A percentile compares a stretch with the other conserved stretches of the same genome.
phyloP scores from a whole-genome alignment of 2,329 filamentous ascomycete genomes.

The Coleophoma cylindrospora region DNA sequence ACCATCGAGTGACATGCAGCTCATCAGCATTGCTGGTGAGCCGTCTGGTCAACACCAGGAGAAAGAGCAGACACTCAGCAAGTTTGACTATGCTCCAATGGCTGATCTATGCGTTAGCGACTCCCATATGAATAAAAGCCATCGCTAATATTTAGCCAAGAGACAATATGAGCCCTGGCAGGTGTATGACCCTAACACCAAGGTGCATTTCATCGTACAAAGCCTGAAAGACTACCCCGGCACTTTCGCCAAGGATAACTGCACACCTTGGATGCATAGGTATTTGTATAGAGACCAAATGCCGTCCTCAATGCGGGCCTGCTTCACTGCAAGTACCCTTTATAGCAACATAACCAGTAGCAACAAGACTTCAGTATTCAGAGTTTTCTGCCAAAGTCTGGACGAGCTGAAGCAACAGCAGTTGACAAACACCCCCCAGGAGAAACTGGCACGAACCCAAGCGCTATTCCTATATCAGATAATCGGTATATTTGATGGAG shows the following conservation, averaged over 20 bases:
- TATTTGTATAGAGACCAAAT: slow-evolving; percentile 22
- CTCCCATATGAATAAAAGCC: background rate
- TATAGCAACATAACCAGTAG: slow-evolving; percentile 23
- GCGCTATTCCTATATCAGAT: slow-evolving; percentile 26
- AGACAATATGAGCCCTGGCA: slow-evolving; percentile 20
- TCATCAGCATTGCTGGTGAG: background rate
- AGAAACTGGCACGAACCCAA: slow-evolving; percentile 21
- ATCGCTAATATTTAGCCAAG: slow-evolving; percentile 11
- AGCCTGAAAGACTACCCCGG: slow-evolving; percentile 20
- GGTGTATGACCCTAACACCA: slow-evolving; percentile 23
- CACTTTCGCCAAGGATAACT: slow-evolving; percentile 21
- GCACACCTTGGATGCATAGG: slow-evolving; percentile 26
- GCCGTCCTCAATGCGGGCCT: slow-evolving; percentile 24
- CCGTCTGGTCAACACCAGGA: slow-evolving; percentile 3
- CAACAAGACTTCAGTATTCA: slow-evolving; percentile 25
- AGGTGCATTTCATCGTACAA: slow-evolving; percentile 19
- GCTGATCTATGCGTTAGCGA: slow-evolving; percentile 13
- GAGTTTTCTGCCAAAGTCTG: slow-evolving; percentile 17
- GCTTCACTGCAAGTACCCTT: slow-evolving; percentile 25
- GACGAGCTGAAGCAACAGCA: slow-evolving; percentile 15
- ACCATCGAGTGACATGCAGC: slow-evolving; percentile 3
- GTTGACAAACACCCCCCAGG: slow-evolving; percentile 12
- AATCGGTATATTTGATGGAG: slow-evolving; percentile 30
- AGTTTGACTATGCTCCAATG: slow-evolving; percentile 16
- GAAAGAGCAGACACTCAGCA: slow-evolving; percentile 6